A percentile compares a stretch with the other conserved stretches of the same genome.
Conservation (phyloP, 371 early-diverging fungal genomes). For the Mortierella sp. region DNA sequence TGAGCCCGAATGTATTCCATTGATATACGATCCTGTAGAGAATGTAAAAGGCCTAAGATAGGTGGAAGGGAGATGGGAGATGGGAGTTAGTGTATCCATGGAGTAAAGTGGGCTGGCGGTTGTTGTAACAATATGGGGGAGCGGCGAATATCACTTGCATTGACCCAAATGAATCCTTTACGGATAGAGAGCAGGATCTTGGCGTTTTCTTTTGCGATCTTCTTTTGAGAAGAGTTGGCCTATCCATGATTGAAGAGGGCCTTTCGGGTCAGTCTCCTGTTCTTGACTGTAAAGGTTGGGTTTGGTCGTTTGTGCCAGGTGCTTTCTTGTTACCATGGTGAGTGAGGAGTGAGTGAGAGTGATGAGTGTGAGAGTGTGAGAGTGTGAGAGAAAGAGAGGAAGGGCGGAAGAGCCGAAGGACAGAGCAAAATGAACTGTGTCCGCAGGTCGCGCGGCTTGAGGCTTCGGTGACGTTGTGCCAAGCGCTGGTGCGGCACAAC, state of each 20-base stretch:
- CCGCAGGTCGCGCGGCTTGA: too few species aligned
- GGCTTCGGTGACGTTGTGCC: too few species aligned
- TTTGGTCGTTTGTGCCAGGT: background rate
- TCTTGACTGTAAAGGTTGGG: too few species aligned
- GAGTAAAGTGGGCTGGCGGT: background rate
- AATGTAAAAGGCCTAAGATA: constrained; percentile 61
- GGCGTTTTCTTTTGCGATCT: constrained; percentile 74
- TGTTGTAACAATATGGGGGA: background rate
- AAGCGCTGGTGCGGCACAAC: background rate
- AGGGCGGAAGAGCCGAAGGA: background rate
- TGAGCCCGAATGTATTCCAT: constrained; percentile 62
- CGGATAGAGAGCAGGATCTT: constrained; percentile 68
- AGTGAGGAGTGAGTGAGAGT: background rate
- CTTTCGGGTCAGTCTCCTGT: too few species aligned
- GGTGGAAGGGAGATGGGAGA: background rate
- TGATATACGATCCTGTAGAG: constrained; percentile 67
- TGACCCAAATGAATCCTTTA: constrained; percentile 69
- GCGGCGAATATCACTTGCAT: constrained; percentile 57
- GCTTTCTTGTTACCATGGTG: constrained; percentile 5
- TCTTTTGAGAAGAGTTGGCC: constrained; percentile 85
- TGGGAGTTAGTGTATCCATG: background rate
- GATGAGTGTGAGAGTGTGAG: too few species aligned
- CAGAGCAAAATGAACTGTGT: background rate
- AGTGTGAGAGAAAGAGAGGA: background rate
- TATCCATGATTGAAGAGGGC: constrained; percentile 25